Base-by-base conservation (phyloP, 441 rosid species). In the Populus hybrid region DNA sequence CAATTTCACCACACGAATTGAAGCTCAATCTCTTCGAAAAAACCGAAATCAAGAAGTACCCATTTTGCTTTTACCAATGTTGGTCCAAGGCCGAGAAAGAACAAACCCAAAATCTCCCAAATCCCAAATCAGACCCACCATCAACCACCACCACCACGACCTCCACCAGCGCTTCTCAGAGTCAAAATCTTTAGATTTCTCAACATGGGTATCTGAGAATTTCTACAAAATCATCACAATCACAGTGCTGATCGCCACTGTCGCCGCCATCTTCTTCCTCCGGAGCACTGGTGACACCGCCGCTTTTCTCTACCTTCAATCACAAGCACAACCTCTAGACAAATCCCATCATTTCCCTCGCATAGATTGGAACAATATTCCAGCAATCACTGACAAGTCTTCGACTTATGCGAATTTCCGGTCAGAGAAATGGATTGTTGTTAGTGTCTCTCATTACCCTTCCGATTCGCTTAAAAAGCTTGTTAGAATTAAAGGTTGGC, bases 401-500 rank as follows among this genome's bases (percentile, higher is more conserved):
- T 89, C 97, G 5, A 88, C 90, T 18, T 94, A 80, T 74, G 84
- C 90, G n/a, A 89, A 74, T 86, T 91, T 91, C 86, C 82, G 89
- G 28, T 81, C 97, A 0, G 97, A 91, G 86, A 88, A 83, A 64
- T 94, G 98, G 98, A 85, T 91, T 76, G 86, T 94, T 10, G 93
- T 90, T 67, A 90, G 97, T 26, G 98, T 94, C n/a, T 88, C 93
- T 12, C 83, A 75, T 77, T 88, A 91, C 72, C 97, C 97, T 1
- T 82, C 92, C 0, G 93, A 91, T 75, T 83, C 91, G 75, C 83
- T 94, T 36, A 85, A 81, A 50, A 87, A 80, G 30, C 80, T 90
- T 32, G 89, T 89, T 53, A 90, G 83, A 85, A 86, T 94, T 81
- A 87, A 84, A 71, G 95, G 98, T 53, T 94, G 98, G 98, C 98